phyloP scores from a whole-genome alignment of 1,284 basidiomycete genomes.

The Dichomitus squalens region DNA sequence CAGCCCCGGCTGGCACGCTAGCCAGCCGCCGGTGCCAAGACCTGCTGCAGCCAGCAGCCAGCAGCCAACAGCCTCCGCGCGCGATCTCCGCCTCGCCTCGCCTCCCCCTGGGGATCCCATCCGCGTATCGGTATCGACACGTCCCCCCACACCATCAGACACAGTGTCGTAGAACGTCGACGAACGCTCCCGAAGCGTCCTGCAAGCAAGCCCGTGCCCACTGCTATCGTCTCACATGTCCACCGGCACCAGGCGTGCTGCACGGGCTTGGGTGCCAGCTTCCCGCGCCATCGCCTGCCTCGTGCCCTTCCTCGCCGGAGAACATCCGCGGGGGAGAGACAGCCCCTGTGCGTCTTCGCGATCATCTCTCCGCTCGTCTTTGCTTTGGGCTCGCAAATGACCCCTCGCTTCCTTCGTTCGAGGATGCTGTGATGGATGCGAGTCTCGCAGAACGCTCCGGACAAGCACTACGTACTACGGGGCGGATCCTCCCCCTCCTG shows the following conservation, averaged over 20 bases:
- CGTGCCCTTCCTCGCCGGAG: neutral
- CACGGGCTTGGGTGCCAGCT: neutral
- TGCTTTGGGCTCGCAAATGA: too few species aligned
- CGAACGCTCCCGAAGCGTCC: conserved; percentile 13
- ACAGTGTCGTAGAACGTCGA: neutral
- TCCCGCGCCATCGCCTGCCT: neutral
- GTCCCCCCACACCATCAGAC: too few species aligned
- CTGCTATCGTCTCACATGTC: conserved; percentile 18
- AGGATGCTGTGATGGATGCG: too few species aligned
- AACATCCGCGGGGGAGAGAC: too few species aligned
- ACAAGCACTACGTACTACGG: too few species aligned
- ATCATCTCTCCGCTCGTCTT: too few species aligned
- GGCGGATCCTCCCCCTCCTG: neutral
- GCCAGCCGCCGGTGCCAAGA: neutral
- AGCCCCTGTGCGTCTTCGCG: too few species aligned
- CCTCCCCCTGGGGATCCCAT: conserved; percentile 1
- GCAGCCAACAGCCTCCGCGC: conserved; percentile 7
- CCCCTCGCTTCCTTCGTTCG: too few species aligned
- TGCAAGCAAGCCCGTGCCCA: conserved; percentile 1
- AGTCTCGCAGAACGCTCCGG: too few species aligned
- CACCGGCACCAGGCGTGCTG: neutral
- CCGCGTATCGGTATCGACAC: neutral
- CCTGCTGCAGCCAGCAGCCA: neutral
- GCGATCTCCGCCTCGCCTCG: conserved; percentile 15
- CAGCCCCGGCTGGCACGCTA: neutral